These are phyloP conservation scores for Verticillium longisporum DNA, from an alignment of 2,329 filamentous ascomycete genomes.

Conservation along the genomic window DNA sequence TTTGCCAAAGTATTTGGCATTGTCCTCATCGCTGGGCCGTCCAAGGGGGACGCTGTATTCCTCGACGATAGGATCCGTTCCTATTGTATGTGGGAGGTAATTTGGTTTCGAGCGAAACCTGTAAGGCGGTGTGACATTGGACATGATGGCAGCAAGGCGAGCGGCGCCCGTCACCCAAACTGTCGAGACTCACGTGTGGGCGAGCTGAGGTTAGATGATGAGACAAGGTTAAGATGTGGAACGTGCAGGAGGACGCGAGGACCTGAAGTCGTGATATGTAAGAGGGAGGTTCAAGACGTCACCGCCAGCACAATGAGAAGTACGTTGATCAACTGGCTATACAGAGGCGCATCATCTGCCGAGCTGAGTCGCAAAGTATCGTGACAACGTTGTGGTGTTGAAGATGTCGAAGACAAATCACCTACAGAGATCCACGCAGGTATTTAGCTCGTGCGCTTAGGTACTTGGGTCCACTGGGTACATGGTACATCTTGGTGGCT, in stretches of 20 bases:
- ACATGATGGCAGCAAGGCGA: slow-evolving; percentile 19
- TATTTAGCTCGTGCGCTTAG: neutral
- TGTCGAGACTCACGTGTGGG: neutral
- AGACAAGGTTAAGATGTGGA: neutral
- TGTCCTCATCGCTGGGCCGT: slow-evolving; percentile 44
- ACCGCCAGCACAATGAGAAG: no score
- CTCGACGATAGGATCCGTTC: slow-evolving; percentile 44
- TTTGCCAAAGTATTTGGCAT: slow-evolving; percentile 50
- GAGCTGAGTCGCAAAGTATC: neutral
- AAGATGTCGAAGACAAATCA: neutral
- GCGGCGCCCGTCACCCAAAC: neutral
- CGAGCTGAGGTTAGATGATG: neutral
- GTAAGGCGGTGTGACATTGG: slow-evolving; percentile 37
- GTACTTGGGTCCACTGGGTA: neutral
- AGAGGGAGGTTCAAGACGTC: no score
- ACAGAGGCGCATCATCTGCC: neutral
- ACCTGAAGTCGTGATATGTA: neutral
- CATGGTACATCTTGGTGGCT: neutral
- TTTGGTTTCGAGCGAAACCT: slow-evolving; percentile 51
- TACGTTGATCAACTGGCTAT: no score
- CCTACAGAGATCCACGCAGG: neutral
- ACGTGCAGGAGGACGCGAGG: neutral
- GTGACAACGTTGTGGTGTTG: neutral
- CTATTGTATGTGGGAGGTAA: slow-evolving; percentile 49
- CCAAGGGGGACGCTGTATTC: slow-evolving; percentile 45